Evolutionary conservation across 2,329 filamentous ascomycete genomes (phyloP), one percentile per base, ranked within the genome.

Genomic region (Alternaria postmessia): DNA sequence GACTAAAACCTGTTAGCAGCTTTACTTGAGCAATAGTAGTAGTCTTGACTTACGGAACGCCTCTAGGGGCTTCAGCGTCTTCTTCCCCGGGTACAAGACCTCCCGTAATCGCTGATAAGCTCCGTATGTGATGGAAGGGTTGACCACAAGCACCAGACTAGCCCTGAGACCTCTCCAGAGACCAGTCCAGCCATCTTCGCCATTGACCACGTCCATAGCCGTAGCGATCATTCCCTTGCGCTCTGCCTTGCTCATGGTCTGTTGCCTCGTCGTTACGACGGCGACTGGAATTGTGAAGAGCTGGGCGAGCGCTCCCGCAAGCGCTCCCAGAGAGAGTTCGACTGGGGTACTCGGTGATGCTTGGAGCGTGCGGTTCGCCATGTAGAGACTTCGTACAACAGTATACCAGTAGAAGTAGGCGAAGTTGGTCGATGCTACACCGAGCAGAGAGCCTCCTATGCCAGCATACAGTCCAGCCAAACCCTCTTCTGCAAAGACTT

Each of bases 371-470:
- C 81, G 81, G 24, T 84, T 85, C 18, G 82, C 80, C 67, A 92
- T 80, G 78, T 98, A 98, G 20, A 97, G 80, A 16, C 88, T 88
- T 64, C 95, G 89, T 32, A 97, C 92, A 28, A 95, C 82, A 5
- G 93, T 94, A 79, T 98, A 98, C 94, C 94, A 98, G 83, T 99
- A 99, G 79, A 99, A 99, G 82, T 99, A 99, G 72, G 95, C 95
- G 77, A 99, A 99, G 80, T 99, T 99, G 53, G 94, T 98, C 26
- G 94, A 97, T 1, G 93, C 94, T 36, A 99, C 95, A 54, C 95
- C 95, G 52, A 98, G 82, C 18, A 99, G 84, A 5, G 94, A 89
- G 51, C 94, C 94, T 61, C 88, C 86, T 78, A 99, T 94, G 62
- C 95, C 95, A 53, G 91, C 88, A 74, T 99, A 99, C 7, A 99